Evolutionary conservation across 305 asterid species (phyloP), one percentile per base, ranked within the genome.

Genomic region (Solanum hybrid): DNA sequence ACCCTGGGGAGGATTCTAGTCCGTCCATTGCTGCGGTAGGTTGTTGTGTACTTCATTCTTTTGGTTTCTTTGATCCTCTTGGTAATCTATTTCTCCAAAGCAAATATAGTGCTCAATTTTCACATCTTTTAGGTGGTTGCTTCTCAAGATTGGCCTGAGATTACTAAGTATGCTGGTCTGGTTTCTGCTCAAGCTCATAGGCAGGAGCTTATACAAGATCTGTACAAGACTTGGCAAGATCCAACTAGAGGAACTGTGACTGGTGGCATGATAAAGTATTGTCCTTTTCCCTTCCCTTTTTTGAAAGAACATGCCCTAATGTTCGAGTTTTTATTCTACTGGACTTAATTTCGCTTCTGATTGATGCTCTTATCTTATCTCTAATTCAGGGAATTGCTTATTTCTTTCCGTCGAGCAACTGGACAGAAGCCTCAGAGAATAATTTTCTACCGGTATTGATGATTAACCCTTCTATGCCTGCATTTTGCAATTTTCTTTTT

Each of bases 1-100:
- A 96, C 84, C 99, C 99, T 73, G 99, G 99, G n/a, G 99, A 97
- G 93, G 99, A 97, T 92, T 94, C 99, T 64, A 96, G 99, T 90
- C 99, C 99, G 22, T 97, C 99, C 7, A 97, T 97, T 92, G 99
- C 99, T 69, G 99, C 99, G 74, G 99, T 96, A 95, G 28, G 94
- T 78, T 29, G 24, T 69, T 87, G 46, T 69, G 57, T 42, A 77
- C 33, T 26, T 1, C 34, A 31, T 77, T 33, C 7, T 9, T 35
- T 82, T 64, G 18, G 26, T 69, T 88, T 39, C 26, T 6, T 61
- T 29, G 35, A 83, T n/a, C 31, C 20, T 1, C 88, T 31, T 14
- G 37, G 16, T 28, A 46, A 46, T 83, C 29, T 91, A 34, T 28
- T 37, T 24, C 37, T 84, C 88, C 26, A 64, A 31, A 35, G 42